A percentile compares a stretch with the other conserved stretches of the same genome.
Conservation (phyloP, 2,329 filamentous ascomycete genomes). For the Cercospora brassicicola region DNA sequence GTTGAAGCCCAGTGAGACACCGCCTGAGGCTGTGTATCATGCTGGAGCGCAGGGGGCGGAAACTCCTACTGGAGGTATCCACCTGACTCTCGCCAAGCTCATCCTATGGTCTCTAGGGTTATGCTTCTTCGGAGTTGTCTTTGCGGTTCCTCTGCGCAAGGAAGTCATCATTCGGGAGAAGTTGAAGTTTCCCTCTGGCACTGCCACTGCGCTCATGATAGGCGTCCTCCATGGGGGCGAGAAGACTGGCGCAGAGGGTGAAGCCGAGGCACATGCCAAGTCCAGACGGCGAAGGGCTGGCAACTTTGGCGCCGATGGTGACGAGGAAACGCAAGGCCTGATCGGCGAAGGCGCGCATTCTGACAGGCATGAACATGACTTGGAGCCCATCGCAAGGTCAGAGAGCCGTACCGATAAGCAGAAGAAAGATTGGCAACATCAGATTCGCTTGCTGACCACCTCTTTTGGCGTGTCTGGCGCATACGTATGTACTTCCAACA, state of each 20-base stretch:
- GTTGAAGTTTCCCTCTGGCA: slow-evolving; percentile 90
- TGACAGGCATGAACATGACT: slow-evolving; percentile 28
- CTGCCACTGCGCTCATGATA: slow-evolving; percentile 92
- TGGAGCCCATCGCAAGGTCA: slow-evolving; percentile 17
- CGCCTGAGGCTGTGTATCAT: slow-evolving; percentile 25
- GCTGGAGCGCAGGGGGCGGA: neutral
- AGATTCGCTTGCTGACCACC: slow-evolving; percentile 60
- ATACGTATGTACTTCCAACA: slow-evolving; percentile 42
- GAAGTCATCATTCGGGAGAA: slow-evolving; percentile 93
- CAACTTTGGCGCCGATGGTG: slow-evolving; percentile 17
- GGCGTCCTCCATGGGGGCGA: slow-evolving; percentile 74
- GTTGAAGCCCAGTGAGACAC: slow-evolving; percentile 67
- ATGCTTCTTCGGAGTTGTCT: slow-evolving; percentile 95
- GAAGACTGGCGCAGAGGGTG: slow-evolving; percentile 38
- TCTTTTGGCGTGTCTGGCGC: slow-evolving; percentile 61
- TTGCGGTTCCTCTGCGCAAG: slow-evolving; percentile 84
- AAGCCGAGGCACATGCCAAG: slow-evolving; percentile 41
- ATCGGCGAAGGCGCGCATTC: slow-evolving; percentile 30
- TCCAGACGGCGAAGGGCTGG: slow-evolving; percentile 19
- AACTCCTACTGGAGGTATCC: slow-evolving; percentile 29
- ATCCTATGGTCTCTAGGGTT: slow-evolving; percentile 89
- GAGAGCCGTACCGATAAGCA: slow-evolving; percentile 20
- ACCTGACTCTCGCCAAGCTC: slow-evolving; percentile 65
- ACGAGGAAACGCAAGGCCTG: slow-evolving; percentile 41
- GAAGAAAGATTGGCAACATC: slow-evolving; percentile 59